A percentile compares a stretch with the other conserved stretches of the same genome.
Conservation (phyloP, 1,284 basidiomycete species). For the Gomphus sp. region DNA sequence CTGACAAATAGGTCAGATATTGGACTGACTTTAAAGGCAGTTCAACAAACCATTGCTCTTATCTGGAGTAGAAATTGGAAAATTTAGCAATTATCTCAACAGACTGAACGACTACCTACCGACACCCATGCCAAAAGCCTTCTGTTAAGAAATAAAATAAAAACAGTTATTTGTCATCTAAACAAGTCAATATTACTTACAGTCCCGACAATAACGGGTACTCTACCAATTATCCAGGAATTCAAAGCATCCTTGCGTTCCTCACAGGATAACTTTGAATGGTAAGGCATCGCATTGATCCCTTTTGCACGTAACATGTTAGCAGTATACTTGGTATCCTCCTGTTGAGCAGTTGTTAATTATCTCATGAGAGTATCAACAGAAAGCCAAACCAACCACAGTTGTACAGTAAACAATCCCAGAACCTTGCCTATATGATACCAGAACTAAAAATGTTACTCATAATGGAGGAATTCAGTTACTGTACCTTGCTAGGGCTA, state of each 20-base stretch:
- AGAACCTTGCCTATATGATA: not conserved
- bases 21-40: not conserved
- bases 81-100: not conserved
- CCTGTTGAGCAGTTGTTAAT: not conserved
- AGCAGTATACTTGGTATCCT: not conserved
- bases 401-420: constrained; percentile 8
- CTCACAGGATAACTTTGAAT: not conserved
- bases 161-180: not conserved
- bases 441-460: not conserved
- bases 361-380: not conserved
- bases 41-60: not conserved
- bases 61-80: not conserved
- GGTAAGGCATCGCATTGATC: not conserved
- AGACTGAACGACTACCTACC: not conserved
- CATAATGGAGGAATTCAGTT: not conserved
- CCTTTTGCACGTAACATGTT: not conserved
- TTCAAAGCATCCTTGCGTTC: not conserved
- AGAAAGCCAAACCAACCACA: not conserved
- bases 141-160: not conserved
- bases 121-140: constrained; percentile 7
- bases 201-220: constrained; percentile 4
- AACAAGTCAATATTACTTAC: not conserved
- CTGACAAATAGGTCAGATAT: not conserved
- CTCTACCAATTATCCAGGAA: not conserved
- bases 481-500: not conserved